Base-by-base conservation (phyloP, 2,329 filamentous ascomycete genomes). In the Fusarium odoratissimum region DNA sequence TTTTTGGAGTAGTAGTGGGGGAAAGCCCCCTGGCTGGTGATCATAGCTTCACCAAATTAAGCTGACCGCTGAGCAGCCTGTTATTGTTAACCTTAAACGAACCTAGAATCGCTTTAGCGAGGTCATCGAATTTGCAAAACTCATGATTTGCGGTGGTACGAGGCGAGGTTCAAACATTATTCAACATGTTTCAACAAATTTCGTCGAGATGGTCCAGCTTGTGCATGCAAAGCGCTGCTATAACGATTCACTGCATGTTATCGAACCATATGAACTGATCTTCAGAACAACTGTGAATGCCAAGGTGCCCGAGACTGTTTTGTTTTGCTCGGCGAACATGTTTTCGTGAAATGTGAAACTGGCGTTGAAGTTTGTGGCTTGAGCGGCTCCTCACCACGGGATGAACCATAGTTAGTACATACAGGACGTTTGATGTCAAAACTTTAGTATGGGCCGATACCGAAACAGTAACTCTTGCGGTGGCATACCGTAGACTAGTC, bases 1-100 rank as follows among this genome's bases (percentile, higher is more conserved):
- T 52, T 65, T 28, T 41, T 46, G 37, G 25, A 16, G 31, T 37
- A 16, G 31, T 37, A 60, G 61, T 66, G 51, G 51, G 44, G 37
- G 44, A 14, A 21, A 14, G 21, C 51, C 64, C 61, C 64, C n/a
- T 67, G 46, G 62, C 8, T 14, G 61, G 38, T 67, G 61, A 66
- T 67, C 64, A 60, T 60, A 60, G 61, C 61, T 60, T 38, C 28
- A 37, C 35, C 17, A 35, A 21, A 31, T 62, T 56, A 42, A 66
- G 37, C n/a, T 65, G 48, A 65, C 41, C 37, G 37, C 51, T 49
- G 35, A 30, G 21, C 16, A 42, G 11, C 40, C 45, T 66, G 40
- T 51, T 38, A 59, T 41, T 67, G 51, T 51, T 54, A 66, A 44
- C 38, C 41, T 48, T 51, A 44, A 33, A 51, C 30, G 23, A 63